These are phyloP conservation scores for Candida anutae DNA, from an alignment of 1,139 yeast genomes.

Conservation along the genomic window DNA sequence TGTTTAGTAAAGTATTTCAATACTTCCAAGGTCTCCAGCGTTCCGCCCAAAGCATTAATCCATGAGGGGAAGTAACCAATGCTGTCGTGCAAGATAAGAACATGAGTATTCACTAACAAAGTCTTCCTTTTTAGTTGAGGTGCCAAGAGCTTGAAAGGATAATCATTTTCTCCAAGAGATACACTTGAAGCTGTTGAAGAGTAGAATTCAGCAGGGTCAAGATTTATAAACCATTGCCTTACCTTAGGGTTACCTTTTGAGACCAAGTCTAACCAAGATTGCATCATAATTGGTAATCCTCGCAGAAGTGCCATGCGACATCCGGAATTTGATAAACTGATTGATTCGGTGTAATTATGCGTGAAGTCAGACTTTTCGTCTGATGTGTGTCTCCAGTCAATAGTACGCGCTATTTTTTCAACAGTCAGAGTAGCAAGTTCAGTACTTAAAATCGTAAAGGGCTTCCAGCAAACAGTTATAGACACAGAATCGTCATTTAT, in stretches of 20 bases:
- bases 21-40: not conserved
- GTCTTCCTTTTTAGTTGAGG: slow-evolving; percentile 10
- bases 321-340: no score
- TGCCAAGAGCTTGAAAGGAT: slow-evolving; percentile 7
- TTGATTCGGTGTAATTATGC: no score
- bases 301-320: no score
- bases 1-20: slow-evolving; percentile 1
- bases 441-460: no score
- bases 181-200: no score
- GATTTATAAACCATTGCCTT: slow-evolving; percentile 15
- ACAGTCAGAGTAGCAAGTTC: no score
- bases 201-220: slow-evolving; percentile 7
- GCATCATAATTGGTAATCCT: slow-evolving; percentile 20
- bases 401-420: no score
- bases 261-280: slow-evolving; percentile 15
- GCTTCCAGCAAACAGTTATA: no score
- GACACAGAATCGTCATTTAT: no score
- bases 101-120: slow-evolving; percentile 8
- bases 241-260: slow-evolving; percentile 8
- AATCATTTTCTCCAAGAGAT: no score
- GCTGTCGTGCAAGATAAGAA: slow-evolving; percentile 7
- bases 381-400: no score
- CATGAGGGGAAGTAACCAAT: slow-evolving; percentile 7
- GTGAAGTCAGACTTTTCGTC: no score
- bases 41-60: slow-evolving; percentile 12